Base-by-base conservation (phyloP, 106 monocot species). In the Acorus calamus region DNA sequence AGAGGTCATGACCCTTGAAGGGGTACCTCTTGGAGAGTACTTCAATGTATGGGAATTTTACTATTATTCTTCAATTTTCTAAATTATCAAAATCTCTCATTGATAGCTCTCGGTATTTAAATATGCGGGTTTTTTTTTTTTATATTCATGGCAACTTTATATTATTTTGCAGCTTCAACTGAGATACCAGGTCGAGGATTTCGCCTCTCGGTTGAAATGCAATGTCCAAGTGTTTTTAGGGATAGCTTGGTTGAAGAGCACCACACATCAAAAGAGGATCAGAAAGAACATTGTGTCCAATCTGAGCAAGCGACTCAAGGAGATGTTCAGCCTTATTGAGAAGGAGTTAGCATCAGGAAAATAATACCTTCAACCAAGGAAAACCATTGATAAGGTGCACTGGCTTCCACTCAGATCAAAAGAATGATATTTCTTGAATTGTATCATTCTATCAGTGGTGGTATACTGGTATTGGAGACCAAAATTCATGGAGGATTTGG, bases 211-310 rank as follows among this genome's bases (percentile, higher is more conserved):
- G 72, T 57, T 73, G 4, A 86, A 81, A 14, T 86, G 86, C 79
- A 78, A 67, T 67, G 86, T 89, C 47, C 72, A 75, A 47, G 89
- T 80, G 8, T 84, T 49, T 6, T 10, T 84, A 7, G 94, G 94
- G 12, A 77, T 94, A 63, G 76, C 72, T 51, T 89, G 94, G 89
- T 66, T 86, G 65, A 94, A 94, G 55, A 84, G 77, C 61, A 86
- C 79, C 41, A 94, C 89, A 11, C 83, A 84, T 77, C 83, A 89
- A 65, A 94, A 89, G 74, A 83, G 73, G 62, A 86, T 94, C 7
- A 70, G 78, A 10, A 79, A 86, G 61, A 84, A 73, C 44, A 68
- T 84, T 7, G 61, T 81, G 46, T 79, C 89, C 5, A 77, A 61
- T 77, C 70, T 76, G 50, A 72, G 72, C 46, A 48, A 47, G 68